phyloP scores from a whole-genome alignment of 768 basidiomycete species.

The Termitomyces sp. region DNA sequence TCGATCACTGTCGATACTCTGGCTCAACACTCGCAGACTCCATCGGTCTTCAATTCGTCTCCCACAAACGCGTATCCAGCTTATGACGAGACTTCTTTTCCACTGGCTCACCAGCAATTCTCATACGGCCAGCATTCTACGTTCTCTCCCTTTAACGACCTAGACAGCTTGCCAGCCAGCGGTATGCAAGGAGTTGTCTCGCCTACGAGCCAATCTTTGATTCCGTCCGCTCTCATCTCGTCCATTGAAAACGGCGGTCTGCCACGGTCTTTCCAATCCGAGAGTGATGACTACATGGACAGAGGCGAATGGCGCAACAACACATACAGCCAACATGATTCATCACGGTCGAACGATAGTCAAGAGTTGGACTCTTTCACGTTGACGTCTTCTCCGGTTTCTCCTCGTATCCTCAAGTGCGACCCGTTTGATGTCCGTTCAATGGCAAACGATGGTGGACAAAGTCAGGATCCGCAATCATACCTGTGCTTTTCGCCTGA shows the following conservation, averaged over 20 bases:
- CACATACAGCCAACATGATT: slow-evolving; percentile 6
- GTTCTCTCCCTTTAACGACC: slow-evolving; percentile 55
- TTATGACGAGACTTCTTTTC: slow-evolving; percentile 36
- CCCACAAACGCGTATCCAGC: slow-evolving; percentile 29
- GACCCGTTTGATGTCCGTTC: slow-evolving; percentile 44
- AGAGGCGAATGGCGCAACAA: slow-evolving; percentile 41
- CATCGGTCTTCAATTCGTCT: slow-evolving; percentile 18
- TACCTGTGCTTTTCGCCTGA: slow-evolving; percentile 12
- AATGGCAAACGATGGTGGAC: slow-evolving; percentile 15
- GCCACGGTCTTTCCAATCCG: slow-evolving; percentile 45
- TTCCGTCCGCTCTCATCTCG: slow-evolving; percentile 51
- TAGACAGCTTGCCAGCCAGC: slow-evolving; percentile 19
- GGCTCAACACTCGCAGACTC: slow-evolving; percentile 22
- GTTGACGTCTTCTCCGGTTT: slow-evolving; percentile 27
- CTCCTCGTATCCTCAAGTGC: slow-evolving; percentile 25
- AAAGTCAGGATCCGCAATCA: slow-evolving; percentile 13
- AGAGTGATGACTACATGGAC: slow-evolving; percentile 46
- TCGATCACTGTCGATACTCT: slow-evolving; percentile 15
- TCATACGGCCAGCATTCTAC: slow-evolving; percentile 14
- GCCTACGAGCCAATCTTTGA: slow-evolving; percentile 42
- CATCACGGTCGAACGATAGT: slow-evolving; percentile 7
- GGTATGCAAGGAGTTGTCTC: slow-evolving; percentile 25
- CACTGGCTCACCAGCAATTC: slow-evolving; percentile 17
- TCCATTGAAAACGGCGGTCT: slow-evolving; percentile 41
- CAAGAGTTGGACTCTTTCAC: slow-evolving; percentile 12